Evolutionary conservation across 2,329 filamentous ascomycete species (phyloP).

Genomic region (Pseudonectria buxi): DNA sequence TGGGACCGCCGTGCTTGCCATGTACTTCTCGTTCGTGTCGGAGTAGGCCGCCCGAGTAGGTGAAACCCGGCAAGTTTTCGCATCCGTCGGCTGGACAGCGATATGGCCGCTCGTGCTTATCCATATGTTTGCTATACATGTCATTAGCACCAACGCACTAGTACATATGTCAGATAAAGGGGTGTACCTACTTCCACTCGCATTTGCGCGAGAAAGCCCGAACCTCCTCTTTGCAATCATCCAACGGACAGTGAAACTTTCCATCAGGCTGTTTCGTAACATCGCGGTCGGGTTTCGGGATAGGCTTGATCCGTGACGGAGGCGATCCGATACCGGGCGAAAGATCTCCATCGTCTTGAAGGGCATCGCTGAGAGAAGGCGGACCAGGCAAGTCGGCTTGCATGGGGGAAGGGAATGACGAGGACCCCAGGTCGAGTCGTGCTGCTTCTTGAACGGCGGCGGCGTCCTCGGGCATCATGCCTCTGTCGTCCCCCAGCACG

Average conservation of each 20-base stretch:
- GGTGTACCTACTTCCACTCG: constrained; percentile 79
- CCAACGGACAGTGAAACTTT: constrained; percentile 68
- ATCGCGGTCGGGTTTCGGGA: constrained; percentile 53
- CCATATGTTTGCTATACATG: constrained; percentile 80
- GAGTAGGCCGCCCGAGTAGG: constrained; percentile 83
- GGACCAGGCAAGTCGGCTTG: constrained; percentile 25
- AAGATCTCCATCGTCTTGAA: constrained; percentile 29
- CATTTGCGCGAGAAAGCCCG: constrained; percentile 73
- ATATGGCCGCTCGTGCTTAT: constrained; percentile 93
- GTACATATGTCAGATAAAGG: constrained; percentile 1
- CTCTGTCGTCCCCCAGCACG: constrained; percentile 29
- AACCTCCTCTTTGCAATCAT: constrained; percentile 59
- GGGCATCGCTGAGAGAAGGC: constrained; percentile 22
- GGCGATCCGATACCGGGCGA: constrained; percentile 28
- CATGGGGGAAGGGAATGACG: constrained; percentile 29
- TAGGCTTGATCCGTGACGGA: constrained; percentile 41
- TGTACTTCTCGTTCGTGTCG: constrained; percentile 93
- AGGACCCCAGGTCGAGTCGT: constrained; percentile 31
- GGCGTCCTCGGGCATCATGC: constrained; percentile 33
- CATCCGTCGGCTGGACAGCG: constrained; percentile 77
- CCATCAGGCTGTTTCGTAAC: constrained; percentile 59
- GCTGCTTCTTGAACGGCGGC: constrained; percentile 31
- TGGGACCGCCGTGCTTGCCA: constrained; percentile 79
- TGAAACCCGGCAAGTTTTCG: constrained; percentile 89
- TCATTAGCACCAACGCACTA: constrained; percentile 15